Conservation (phyloP, 2,329 filamentous ascomycete species). For the Fusarium sp. region DNA sequence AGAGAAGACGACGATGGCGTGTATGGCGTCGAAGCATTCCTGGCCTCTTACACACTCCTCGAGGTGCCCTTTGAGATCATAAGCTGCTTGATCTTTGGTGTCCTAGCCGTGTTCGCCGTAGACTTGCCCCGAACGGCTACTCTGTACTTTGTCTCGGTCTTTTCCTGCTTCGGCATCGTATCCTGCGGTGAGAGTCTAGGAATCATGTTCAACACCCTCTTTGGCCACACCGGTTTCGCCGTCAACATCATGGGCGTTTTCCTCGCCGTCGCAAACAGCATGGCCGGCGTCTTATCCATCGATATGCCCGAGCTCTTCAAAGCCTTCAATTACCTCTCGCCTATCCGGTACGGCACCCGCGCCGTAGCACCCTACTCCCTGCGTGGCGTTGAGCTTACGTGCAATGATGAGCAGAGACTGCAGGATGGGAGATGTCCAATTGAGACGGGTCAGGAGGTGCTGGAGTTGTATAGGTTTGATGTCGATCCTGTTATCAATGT, state of each 20-base stretch:
- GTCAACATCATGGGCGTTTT: slow-evolving; percentile 77
- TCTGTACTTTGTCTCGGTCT: slow-evolving; percentile 73
- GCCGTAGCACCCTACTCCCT: slow-evolving; percentile 74
- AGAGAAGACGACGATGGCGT: slow-evolving; percentile 78
- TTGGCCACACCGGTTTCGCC: slow-evolving; percentile 77
- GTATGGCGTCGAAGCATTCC: slow-evolving; percentile 76
- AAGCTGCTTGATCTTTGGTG: slow-evolving; percentile 70
- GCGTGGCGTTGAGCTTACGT: slow-evolving; percentile 68
- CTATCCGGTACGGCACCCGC: slow-evolving; percentile 73
- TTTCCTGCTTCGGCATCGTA: slow-evolving; percentile 77
- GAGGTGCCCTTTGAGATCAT: slow-evolving; percentile 77
- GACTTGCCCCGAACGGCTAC: slow-evolving; percentile 69
- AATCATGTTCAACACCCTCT: slow-evolving; percentile 83
- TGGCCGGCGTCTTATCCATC: slow-evolving; percentile 76
- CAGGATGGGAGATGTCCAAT: slow-evolving; percentile 70
- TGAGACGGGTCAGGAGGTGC: slow-evolving; percentile 70
- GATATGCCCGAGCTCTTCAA: slow-evolving; percentile 72
- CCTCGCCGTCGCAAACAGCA: slow-evolving; percentile 74
- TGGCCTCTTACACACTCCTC: slow-evolving; percentile 73
- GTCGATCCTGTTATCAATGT: slow-evolving; percentile 69
- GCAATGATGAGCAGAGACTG: slow-evolving; percentile 66
- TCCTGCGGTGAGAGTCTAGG: slow-evolving; percentile 79
- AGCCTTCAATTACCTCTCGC: slow-evolving; percentile 75
- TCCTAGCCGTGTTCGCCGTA: slow-evolving; percentile 70
- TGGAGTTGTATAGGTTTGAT: slow-evolving; percentile 73